phyloP scores from a whole-genome alignment of 2,329 filamentous ascomycete species.

The Hypoxylon sp. region DNA sequence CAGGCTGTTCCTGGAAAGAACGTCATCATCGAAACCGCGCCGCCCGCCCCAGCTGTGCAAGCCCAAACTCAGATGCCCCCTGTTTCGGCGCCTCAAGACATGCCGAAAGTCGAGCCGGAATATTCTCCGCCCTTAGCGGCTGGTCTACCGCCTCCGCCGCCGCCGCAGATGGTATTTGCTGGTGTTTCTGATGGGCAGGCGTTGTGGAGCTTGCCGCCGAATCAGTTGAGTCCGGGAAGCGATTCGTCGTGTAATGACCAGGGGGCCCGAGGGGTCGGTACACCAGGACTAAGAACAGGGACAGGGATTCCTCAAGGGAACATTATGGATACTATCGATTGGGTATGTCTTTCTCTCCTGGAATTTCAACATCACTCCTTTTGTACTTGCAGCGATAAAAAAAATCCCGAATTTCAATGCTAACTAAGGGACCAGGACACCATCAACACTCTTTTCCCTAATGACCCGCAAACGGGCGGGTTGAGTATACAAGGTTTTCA shows the following conservation, averaged over 20 bases:
- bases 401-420: not conserved
- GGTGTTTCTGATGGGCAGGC: slow-evolving; percentile 65
- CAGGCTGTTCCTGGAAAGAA: slow-evolving; percentile 57
- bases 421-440: slow-evolving; percentile 52
- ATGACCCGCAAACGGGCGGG: slow-evolving; percentile 58
- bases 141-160: slow-evolving; percentile 27
- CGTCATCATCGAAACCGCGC: slow-evolving; percentile 53
- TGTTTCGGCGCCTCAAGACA: slow-evolving; percentile 18
- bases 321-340: slow-evolving; percentile 72
- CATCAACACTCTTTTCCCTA: slow-evolving; percentile 58
- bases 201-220: slow-evolving; percentile 61
- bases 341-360: slow-evolving; percentile 65
- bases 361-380: not conserved
- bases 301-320: slow-evolving; percentile 43
- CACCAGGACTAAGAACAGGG: slow-evolving; percentile 19
- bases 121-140: slow-evolving; percentile 35
- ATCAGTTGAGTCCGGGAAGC: slow-evolving; percentile 60
- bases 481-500: slow-evolving; percentile 58
- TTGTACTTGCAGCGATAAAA: not conserved
- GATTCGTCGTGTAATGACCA: slow-evolving; percentile 57
- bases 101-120: slow-evolving; percentile 36
- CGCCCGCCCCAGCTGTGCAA: slow-evolving; percentile 16
- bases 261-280: slow-evolving; percentile 26
- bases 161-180: slow-evolving; percentile 59
- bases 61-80: slow-evolving; percentile 19